Conservation (phyloP, 2,329 filamentous ascomycete species). For the Ploettnerulaceae sp. region DNA sequence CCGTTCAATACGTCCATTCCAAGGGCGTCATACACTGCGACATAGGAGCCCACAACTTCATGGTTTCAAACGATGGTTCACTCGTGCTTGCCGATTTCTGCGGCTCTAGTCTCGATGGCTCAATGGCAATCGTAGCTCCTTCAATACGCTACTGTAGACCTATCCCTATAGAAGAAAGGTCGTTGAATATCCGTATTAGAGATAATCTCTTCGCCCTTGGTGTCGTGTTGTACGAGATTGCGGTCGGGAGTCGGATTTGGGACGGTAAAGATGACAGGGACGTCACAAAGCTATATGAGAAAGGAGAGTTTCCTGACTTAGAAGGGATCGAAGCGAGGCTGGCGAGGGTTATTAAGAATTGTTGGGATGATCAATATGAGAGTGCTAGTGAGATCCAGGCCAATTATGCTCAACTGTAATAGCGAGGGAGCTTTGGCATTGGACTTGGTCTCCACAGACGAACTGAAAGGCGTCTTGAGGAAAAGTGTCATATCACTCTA, state of each 20-base stretch:
- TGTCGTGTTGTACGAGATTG: background rate
- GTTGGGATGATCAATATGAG: background rate
- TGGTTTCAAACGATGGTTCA: background rate
- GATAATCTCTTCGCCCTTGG: background rate
- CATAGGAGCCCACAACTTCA: background rate
- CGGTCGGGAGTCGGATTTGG: background rate
- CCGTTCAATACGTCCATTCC: background rate
- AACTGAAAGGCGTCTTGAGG: too few relatives aligned
- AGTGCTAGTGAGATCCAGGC: background rate
- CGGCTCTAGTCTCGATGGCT: background rate
- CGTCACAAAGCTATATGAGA: background rate
- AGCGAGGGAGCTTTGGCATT: too few relatives aligned
- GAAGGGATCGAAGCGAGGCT: background rate
- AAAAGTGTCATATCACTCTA: too few relatives aligned
- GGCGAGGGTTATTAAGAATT: background rate
- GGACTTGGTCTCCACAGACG: too few relatives aligned
- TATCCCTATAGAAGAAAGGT: background rate
- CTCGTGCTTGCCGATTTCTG: background rate
- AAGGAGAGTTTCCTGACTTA: background rate
- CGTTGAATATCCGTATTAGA: background rate
- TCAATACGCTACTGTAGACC: background rate
- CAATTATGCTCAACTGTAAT: background rate
- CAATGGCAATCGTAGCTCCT: background rate
- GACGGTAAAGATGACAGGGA: background rate
- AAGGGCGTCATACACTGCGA: background rate